These are phyloP conservation scores for Fraxinus paxiana DNA, from an alignment of 305 asterid genomes.

Conservation along the genomic window DNA sequence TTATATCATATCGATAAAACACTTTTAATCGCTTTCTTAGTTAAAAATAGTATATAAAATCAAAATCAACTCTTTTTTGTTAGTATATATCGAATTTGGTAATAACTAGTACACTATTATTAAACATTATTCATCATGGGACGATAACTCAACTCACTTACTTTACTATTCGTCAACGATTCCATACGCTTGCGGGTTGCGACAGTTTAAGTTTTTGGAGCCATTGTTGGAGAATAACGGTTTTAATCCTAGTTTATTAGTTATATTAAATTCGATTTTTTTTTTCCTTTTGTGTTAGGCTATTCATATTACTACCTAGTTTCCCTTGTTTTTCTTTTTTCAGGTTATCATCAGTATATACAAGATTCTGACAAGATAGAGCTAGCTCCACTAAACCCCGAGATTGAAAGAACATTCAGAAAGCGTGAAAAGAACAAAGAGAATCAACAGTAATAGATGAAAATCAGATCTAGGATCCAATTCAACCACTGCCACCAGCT, in stretches of 20 bases:
- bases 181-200: background rate
- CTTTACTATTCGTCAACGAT: background rate
- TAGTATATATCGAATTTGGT: no score
- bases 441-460: background rate
- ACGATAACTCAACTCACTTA: no score
- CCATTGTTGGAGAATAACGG: background rate
- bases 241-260: background rate
- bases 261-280: no score
- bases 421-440: background rate
- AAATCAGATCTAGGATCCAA: background rate
- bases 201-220: background rate
- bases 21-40: no score
- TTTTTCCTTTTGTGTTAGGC: background rate
- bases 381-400: background rate
- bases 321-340: background rate
- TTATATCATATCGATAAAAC: no score
- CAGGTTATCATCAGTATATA: background rate
- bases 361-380: background rate
- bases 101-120: no score
- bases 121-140: no score
- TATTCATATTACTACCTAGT: background rate
- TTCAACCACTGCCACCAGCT: background rate
- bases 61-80: no score
- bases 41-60: no score
- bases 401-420: background rate